A percentile compares a stretch with the other conserved stretches of the same genome.
phyloP scores from a whole-genome alignment of 1,284 basidiomycete genomes.

The Marasmius fiardii region DNA sequence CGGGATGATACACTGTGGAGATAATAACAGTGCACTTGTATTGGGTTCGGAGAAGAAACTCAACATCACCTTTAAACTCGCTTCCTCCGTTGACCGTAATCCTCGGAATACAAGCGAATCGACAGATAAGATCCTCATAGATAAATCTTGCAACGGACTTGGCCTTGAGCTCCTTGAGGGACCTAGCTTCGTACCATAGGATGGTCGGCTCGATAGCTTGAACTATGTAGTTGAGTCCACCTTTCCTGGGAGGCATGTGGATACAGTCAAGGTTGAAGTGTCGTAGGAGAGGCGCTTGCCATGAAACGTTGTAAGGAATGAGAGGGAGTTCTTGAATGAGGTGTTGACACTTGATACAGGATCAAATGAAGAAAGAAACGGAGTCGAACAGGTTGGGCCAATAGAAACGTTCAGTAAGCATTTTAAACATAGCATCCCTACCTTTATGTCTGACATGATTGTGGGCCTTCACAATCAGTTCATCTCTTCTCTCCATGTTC shows the following conservation, averaged over 20 bases:
- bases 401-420: constrained; percentile 22
- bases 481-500: constrained; percentile 5
- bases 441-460: constrained; percentile 26
- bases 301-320: constrained; percentile 20
- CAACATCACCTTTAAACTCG: constrained; percentile 23
- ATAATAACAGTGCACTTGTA: constrained; percentile 23
- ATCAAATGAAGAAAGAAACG: constrained; percentile 26
- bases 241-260: constrained; percentile 22
- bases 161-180: constrained; percentile 14
- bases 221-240: constrained; percentile 21
- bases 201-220: constrained; percentile 21
- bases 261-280: constrained; percentile 24
- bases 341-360: constrained; percentile 21
- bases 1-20: constrained; percentile 26
- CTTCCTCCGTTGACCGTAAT: constrained; percentile 26
- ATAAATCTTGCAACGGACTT: constrained; percentile 23
- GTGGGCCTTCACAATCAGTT: constrained; percentile 18
- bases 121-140: constrained; percentile 25
- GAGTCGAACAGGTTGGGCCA: constrained; percentile 30
- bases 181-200: constrained; percentile 24
- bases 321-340: constrained; percentile 14
- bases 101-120: constrained; percentile 22
- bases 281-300: constrained; percentile 13
- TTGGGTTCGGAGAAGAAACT: constrained; percentile 16
- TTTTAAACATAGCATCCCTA: constrained; percentile 22